Conservation (phyloP, 176 grass and related monocot species). For the Stipa capillata region DNA sequence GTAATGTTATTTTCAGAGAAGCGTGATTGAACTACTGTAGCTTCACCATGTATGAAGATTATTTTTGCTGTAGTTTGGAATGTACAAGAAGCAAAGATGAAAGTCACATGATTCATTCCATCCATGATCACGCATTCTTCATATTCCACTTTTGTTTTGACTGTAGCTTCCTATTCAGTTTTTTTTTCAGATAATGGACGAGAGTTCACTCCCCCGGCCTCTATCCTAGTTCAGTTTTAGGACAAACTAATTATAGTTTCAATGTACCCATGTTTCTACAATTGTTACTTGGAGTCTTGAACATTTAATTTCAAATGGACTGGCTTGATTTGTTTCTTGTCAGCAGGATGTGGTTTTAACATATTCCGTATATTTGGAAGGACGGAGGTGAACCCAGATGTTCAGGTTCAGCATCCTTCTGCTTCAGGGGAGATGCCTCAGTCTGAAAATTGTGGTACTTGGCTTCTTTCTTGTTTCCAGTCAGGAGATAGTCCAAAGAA, state of each 20-base stretch:
- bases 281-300: background rate
- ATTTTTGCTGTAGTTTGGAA: background rate
- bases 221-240: background rate
- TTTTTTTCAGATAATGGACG: no score
- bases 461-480: conserved; percentile 60
- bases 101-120: background rate
- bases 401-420: conserved; percentile 23
- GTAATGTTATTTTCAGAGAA: background rate
- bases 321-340: conserved; percentile 13
- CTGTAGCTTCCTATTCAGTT: no score
- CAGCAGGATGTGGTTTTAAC: conserved; percentile 59
- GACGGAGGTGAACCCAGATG: conserved; percentile 20
- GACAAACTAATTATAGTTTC: background rate
- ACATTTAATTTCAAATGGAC: background rate
- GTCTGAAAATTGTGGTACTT: conserved; percentile 37
- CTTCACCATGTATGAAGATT: background rate
- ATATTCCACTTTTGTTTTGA: background rate
- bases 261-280: background rate
- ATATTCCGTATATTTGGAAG: conserved; percentile 65
- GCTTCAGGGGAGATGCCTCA: conserved; percentile 7
- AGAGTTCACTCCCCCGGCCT: no score
- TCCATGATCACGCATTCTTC: background rate
- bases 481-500: conserved; percentile 35
- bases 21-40: background rate
- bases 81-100: background rate